phyloP scores from a whole-genome alignment of 257 asterid genomes.

The Gentiana dahurica region DNA sequence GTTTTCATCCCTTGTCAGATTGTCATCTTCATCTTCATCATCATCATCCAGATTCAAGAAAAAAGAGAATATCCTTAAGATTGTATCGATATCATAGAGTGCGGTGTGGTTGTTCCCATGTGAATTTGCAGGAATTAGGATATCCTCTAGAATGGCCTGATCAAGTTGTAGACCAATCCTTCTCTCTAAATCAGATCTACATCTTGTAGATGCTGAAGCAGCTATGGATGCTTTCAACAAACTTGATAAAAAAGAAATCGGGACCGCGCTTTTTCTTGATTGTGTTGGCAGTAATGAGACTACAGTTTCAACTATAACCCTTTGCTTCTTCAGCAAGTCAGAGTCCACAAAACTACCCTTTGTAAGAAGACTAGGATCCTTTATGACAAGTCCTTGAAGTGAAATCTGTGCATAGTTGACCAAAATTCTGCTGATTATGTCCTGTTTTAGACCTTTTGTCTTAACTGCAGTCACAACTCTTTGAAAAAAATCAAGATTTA shows the following conservation, averaged over 20 bases:
- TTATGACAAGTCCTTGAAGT: conserved; percentile 46
- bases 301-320: conserved; percentile 55
- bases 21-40: conserved; percentile 40
- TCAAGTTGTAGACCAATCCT: conserved; percentile 16
- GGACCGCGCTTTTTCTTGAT: conserved; percentile 73
- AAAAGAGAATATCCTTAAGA: conserved; percentile 63
- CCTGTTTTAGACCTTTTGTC: conserved; percentile 77
- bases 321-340: conserved; percentile 55
- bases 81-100: conserved; percentile 55
- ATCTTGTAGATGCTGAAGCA: conserved; percentile 46
- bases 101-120: conserved; percentile 48
- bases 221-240: conserved; percentile 37
- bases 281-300: conserved; percentile 59
- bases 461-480: conserved; percentile 67
- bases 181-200: conserved; percentile 28
- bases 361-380: conserved; percentile 34
- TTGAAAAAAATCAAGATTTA: conserved; percentile 68
- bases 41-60: conserved; percentile 77
- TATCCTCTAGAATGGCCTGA: conserved; percentile 14
- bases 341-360: conserved; percentile 39
- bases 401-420: conserved; percentile 74
- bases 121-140: conserved; percentile 52
- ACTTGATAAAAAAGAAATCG: conserved; percentile 82
- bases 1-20: conserved; percentile 40
- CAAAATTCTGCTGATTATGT: conserved; percentile 60